phyloP scores from a whole-genome alignment of 2,329 filamentous ascomycete species.

The Fusarium incarnatum region DNA sequence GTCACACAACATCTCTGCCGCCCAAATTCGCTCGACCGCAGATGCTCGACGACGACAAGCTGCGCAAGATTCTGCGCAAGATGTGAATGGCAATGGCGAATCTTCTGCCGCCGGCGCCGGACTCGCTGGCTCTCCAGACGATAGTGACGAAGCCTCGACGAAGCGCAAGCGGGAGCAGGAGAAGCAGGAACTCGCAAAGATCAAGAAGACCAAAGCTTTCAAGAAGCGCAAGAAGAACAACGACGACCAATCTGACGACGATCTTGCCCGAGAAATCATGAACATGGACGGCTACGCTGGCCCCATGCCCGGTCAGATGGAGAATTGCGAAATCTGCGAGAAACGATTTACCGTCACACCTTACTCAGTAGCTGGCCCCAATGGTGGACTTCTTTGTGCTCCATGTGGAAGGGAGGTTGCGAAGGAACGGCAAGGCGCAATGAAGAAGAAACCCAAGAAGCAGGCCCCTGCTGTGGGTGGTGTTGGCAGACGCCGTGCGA shows the following conservation, averaged over 20 bases:
- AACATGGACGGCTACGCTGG: slow-evolving; percentile 53
- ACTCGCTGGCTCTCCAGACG: slow-evolving; percentile 45
- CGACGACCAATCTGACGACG: slow-evolving; percentile 56
- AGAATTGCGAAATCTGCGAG: slow-evolving; percentile 85
- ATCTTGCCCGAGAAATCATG: slow-evolving; percentile 62
- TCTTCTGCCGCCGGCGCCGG: slow-evolving; percentile 35
- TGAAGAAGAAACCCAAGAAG: slow-evolving; percentile 61
- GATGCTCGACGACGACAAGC: slow-evolving; percentile 60
- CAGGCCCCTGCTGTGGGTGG: slow-evolving; percentile 61
- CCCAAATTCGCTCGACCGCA: slow-evolving; percentile 64
- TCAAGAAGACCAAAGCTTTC: slow-evolving; percentile 70
- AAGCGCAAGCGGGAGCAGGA: slow-evolving; percentile 60
- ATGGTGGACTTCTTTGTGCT: slow-evolving; percentile 87
- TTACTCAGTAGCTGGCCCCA: slow-evolving; percentile 83
- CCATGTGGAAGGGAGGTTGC: slow-evolving; percentile 82
- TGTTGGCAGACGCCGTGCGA: slow-evolving; percentile 75
- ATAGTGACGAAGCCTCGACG: slow-evolving; percentile 40
- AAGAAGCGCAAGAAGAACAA: slow-evolving; percentile 62
- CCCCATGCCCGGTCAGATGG: slow-evolving; percentile 84
- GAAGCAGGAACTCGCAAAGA: slow-evolving; percentile 66
- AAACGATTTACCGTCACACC: slow-evolving; percentile 94
- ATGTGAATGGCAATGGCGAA: slow-evolving; percentile 41
- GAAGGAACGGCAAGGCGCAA: slow-evolving; percentile 65
- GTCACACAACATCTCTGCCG: slow-evolving; percentile 78
- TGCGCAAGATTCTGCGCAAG: slow-evolving; percentile 43